phyloP scores from a whole-genome alignment of 257 asterid species.

The Lantana camara region DNA sequence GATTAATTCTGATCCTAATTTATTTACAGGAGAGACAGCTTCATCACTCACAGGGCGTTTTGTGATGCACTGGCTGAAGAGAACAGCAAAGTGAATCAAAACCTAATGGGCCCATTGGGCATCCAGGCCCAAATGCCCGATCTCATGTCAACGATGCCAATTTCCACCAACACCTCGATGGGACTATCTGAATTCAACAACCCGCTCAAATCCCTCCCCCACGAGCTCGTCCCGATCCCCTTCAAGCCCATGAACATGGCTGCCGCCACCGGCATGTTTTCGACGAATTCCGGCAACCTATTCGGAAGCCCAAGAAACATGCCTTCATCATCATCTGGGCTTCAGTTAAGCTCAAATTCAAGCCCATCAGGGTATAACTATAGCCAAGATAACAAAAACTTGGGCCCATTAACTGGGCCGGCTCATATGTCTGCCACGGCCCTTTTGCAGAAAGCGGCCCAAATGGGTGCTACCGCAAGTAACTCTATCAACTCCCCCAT shows the following conservation, averaged over 20 bases:
- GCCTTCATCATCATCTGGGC: conserved; percentile 67
- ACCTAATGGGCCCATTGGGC: conserved; percentile 42
- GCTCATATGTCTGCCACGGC: conserved; percentile 90
- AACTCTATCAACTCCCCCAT: conserved; percentile 67
- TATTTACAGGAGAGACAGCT: conserved; percentile 83
- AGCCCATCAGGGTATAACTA: conserved; percentile 47
- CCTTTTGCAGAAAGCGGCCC: conserved; percentile 80
- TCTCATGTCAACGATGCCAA: conserved; percentile 52
- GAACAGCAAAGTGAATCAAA: conserved; percentile 75
- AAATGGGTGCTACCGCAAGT: conserved; percentile 77
- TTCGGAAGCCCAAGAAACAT: conserved; percentile 63
- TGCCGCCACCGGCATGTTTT: too few relatives aligned
- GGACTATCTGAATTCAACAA: conserved; percentile 60
- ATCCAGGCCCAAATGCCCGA: conserved; percentile 54
- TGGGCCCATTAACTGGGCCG: conserved; percentile 46
- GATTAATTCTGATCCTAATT: not conserved
- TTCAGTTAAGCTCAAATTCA: conserved; percentile 70
- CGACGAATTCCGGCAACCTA: conserved; percentile 53
- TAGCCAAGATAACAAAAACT: conserved; percentile 47
- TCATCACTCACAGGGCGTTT: conserved; percentile 91
- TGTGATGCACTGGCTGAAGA: conserved; percentile 93
- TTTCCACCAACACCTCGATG: conserved; percentile 37
- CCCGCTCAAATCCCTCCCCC: conserved; percentile 61
- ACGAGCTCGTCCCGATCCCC: conserved; percentile 60
- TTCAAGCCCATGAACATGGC: conserved; percentile 89